Evolutionary conservation across 371 early-diverging fungal species (phyloP).

Genomic region (Mortierella sp.): DNA sequence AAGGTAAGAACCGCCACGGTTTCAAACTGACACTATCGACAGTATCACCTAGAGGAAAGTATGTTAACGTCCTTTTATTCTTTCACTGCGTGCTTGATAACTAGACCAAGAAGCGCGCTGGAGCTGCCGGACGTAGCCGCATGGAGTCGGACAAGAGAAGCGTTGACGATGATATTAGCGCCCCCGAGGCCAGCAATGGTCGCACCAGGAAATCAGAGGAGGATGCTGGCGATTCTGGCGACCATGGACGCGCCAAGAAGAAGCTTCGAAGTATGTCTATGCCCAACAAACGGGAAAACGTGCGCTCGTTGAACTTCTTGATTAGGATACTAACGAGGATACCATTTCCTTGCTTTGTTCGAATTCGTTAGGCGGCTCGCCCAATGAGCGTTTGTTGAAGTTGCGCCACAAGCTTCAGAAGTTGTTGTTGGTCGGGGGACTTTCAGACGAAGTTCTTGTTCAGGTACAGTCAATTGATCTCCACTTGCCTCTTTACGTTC

Average conservation of each 20-base stretch:
- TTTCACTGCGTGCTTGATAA: neutral
- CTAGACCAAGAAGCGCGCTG: constrained; percentile 43
- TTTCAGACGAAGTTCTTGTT: constrained; percentile 45
- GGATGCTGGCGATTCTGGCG: constrained; percentile 45
- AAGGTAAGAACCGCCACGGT: constrained; percentile 19
- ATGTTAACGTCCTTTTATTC: no score
- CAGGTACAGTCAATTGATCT: constrained; percentile 34
- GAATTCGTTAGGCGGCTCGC: constrained; percentile 37
- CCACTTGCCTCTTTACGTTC: no score
- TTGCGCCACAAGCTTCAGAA: constrained; percentile 57
- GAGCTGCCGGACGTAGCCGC: constrained; percentile 25
- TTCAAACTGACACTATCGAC: neutral
- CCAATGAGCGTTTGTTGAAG: constrained; percentile 54
- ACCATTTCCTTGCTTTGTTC: neutral
- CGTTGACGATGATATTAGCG: constrained; percentile 41
- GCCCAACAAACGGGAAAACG: no score
- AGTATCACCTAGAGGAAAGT: neutral
- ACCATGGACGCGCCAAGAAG: constrained; percentile 44
- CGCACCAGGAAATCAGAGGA: constrained; percentile 51
- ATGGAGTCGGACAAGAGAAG: constrained; percentile 47
- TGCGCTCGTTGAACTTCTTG: neutral
- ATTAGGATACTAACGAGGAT: neutral
- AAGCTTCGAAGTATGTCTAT: constrained; percentile 43
- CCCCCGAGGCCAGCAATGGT: constrained; percentile 24
- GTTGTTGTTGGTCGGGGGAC: constrained; percentile 45